Base-by-base conservation (phyloP, 495 filamentous ascomycete species). In the Chaetomidium leptoderma region DNA sequence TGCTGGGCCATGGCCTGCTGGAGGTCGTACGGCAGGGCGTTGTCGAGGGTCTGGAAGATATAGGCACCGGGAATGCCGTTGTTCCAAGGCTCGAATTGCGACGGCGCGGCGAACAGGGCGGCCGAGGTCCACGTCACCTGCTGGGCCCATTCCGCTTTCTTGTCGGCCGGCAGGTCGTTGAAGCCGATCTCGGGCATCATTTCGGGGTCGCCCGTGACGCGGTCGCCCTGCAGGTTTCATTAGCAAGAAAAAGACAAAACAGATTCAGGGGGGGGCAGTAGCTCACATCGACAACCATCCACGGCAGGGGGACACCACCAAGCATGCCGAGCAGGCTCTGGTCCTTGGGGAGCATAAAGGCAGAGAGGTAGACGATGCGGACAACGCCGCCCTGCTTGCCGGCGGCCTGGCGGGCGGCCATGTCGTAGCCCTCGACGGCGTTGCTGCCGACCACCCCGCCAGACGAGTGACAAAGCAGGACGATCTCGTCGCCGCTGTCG, bases 121-220 rank as follows among this genome's bases (percentile, higher is more conserved):
- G 39, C 51, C n/a, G 51, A 53, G 9, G 51, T 53, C 36, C 37
- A 53, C 26, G 51, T 53, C 26, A 33, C 27, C 39, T 53, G 51
- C 24, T 27, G 16, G 8, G 51, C 23, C 51, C 51, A 53, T 37
- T 42, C 43, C 33, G 51, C 51, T 37, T 32, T 7, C 51, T 53
- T 1, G 9, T 42, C 37, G 26, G 36, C 24, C 35, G 51, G 51
- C n/a, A 53, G 37, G 51, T 53, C 51, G 51, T 53, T 53, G 27
- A 53, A 53, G 51, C 51, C 51, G 26, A 53, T 23, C 39, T 42
- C 51, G 39, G 51, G 51, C 51, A 53, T 53, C 51, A 43, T 17
- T 16, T 19, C 17, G 9, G 51, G 51, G 39, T 53, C 26, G 37
- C 51, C 51, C 2, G 37, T 53, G 39, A 53, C 51, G 37, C 51